Evolutionary conservation across 2,329 filamentous ascomycete genomes (phyloP).

Genomic region (Ophiosphaerella korrae): DNA sequence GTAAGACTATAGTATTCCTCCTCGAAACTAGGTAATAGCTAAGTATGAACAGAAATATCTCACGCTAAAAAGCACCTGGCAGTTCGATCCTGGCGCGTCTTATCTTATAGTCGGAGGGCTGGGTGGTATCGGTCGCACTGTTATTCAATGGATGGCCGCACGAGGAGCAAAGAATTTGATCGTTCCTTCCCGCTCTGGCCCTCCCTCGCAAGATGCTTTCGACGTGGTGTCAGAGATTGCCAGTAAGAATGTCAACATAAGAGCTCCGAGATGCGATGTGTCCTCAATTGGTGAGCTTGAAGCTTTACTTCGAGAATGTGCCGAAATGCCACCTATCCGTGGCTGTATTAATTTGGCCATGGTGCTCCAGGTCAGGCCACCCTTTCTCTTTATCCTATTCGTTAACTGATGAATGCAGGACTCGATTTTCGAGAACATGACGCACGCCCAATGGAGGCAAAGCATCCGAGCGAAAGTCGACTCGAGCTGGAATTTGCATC

Average conservation of each 20-base stretch:
- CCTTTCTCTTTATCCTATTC: too few species aligned
- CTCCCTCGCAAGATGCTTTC: not conserved
- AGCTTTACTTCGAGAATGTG: not conserved
- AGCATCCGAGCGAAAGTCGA: conserved; percentile 34
- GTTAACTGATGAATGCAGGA: not conserved
- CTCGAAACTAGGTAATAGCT: too few species aligned
- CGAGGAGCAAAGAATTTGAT: conserved; percentile 21
- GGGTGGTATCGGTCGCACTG: conserved; percentile 21
- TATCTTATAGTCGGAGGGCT: conserved; percentile 25
- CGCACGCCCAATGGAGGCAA: not conserved
- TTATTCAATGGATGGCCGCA: conserved; percentile 15
- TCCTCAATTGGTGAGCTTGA: not conserved
- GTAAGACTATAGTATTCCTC: too few species aligned
- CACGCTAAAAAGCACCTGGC: too few species aligned
- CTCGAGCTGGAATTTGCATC: conserved; percentile 39
- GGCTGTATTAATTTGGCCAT: conserved; percentile 36
- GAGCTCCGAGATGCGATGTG: not conserved
- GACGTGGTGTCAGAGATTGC: not conserved
- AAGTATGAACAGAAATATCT: too few species aligned
- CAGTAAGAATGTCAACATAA: not conserved
- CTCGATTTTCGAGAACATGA: conserved; percentile 15
- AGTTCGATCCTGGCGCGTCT: conserved; percentile 8
- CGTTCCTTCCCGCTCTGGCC: conserved; percentile 11
- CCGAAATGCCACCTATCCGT: conserved; percentile 25
- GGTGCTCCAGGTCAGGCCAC: too few species aligned